Conservation (phyloP, 208 protist genomes). For the Trypanosoma brucei region DNA sequence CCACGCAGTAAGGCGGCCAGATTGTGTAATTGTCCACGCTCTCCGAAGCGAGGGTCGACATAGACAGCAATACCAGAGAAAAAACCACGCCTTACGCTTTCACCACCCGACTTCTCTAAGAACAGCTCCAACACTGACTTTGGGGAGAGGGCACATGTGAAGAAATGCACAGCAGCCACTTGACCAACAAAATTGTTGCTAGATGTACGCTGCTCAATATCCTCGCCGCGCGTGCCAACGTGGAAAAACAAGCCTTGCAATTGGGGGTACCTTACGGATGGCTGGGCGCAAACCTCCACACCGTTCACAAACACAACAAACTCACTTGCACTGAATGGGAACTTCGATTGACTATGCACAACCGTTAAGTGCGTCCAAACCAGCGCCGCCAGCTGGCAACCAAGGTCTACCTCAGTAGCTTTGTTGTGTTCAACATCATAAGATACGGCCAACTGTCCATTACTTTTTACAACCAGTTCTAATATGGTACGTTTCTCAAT, state of each 20-base stretch:
- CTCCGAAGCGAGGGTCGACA: constrained; percentile 75
- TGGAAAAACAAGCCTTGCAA: constrained; percentile 42
- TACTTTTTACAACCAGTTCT: constrained; percentile 19
- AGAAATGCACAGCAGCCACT: constrained; percentile 63
- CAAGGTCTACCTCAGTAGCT: constrained; percentile 15
- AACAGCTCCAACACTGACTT: constrained; percentile 37
- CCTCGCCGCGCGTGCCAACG: constrained; percentile 52
- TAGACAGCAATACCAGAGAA: constrained; percentile 47
- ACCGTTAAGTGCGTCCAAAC: constrained; percentile 39
- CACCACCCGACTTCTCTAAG: constrained; percentile 2
- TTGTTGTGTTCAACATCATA: constrained; percentile 15
- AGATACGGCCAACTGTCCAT: constrained; percentile 16
- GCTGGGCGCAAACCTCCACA: constrained; percentile 21
- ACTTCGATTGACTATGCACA: constrained; percentile 23
- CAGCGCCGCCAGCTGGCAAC: constrained; percentile 12
- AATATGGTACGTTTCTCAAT: constrained; percentile 26
- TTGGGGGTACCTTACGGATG: constrained; percentile 42
- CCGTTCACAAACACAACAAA: constrained; percentile 54
- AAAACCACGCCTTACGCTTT: constrained; percentile 16
- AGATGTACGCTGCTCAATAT: constrained; percentile 42
- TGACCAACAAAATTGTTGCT: constrained; percentile 57
- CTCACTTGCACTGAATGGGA: constrained; percentile 25
- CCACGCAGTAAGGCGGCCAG: constrained; percentile 59
- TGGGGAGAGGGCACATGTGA: constrained; percentile 33
- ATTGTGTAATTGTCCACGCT: constrained; percentile 74